phyloP scores from a whole-genome alignment of 1,284 basidiomycete genomes.

The Heliocybe sulcata region DNA sequence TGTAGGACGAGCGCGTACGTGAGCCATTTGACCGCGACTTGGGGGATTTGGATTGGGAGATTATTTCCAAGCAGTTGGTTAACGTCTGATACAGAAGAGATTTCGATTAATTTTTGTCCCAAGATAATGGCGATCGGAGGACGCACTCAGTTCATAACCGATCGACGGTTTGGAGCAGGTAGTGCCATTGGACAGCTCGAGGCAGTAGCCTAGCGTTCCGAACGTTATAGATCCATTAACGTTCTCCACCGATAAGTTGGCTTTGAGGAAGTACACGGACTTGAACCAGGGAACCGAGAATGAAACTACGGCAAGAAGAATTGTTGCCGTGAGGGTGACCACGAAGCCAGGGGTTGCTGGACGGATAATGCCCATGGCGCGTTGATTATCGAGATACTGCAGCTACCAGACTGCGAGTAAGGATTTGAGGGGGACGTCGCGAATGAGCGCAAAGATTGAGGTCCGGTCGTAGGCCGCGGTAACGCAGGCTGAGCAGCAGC shows the following conservation, averaged over 20 bases:
- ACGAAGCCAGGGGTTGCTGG: conserved; percentile 84
- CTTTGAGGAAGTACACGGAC: conserved; percentile 79
- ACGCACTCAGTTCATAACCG: conserved; percentile 79
- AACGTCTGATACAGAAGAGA: conserved; percentile 47
- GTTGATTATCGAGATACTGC: not conserved
- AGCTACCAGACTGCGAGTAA: no score
- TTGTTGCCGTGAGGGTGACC: conserved; percentile 66
- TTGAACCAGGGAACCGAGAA: conserved; percentile 86
- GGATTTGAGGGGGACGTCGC: no score
- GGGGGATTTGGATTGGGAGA: conserved; percentile 61
- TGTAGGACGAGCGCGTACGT: conserved; percentile 88
- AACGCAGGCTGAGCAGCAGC: no score
- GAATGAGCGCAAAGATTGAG: no score
- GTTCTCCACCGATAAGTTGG: conserved; percentile 43
- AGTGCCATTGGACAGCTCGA: conserved; percentile 44
- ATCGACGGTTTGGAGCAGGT: conserved; percentile 73
- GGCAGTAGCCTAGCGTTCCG: conserved; percentile 82
- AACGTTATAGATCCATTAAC: conserved; percentile 64
- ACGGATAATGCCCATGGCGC: conserved; percentile 53
- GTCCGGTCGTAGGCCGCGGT: no score
- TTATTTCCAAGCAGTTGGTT: conserved; percentile 71
- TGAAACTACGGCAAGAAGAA: conserved; percentile 73
- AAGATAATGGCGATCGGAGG: not conserved
- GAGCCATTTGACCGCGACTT: conserved; percentile 80
- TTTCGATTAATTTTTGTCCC: conserved; percentile 6